A percentile compares a stretch with the other conserved stretches of the same genome.
Evolutionary conservation across 352 stramenopile genomes (phyloP).

Genomic region (Pythium scleroteichum): DNA sequence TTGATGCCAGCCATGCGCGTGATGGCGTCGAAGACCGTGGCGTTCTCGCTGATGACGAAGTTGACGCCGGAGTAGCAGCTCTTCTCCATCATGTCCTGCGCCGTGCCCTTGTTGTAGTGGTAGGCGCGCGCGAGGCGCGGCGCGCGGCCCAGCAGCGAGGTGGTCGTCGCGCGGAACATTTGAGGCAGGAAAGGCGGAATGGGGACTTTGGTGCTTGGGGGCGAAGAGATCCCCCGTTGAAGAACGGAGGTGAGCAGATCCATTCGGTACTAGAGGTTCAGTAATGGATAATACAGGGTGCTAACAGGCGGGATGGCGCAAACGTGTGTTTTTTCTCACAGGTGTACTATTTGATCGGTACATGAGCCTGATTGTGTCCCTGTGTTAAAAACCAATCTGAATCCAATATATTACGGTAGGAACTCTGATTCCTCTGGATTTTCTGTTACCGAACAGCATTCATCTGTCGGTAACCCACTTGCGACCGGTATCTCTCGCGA

Average conservation of each 20-base stretch:
- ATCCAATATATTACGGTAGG: not conserved
- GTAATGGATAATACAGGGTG: slow-evolving; percentile 10
- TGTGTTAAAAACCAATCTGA: not conserved
- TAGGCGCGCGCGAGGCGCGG: slow-evolving; percentile 26
- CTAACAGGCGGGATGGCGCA: not conserved
- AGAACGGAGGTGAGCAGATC: slow-evolving; percentile 26
- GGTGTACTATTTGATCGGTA: not conserved
- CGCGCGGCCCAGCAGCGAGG: slow-evolving; percentile 3
- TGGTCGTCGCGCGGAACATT: slow-evolving; percentile 18
- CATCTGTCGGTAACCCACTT: too few species aligned
- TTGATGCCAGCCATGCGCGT: slow-evolving; percentile 95
- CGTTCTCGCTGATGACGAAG: slow-evolving; percentile 93
- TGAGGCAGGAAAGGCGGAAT: not conserved
- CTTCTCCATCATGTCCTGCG: slow-evolving; percentile 91
- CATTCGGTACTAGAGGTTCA: slow-evolving; percentile 11
- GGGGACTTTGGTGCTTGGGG: slow-evolving; percentile 21
- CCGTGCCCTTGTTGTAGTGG: slow-evolving; percentile 82
- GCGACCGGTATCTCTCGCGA: too few species aligned
- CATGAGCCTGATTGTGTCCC: slow-evolving; percentile 1
- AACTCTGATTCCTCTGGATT: not conserved
- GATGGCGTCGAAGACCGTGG: slow-evolving; percentile 93
- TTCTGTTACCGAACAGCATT: too few species aligned
- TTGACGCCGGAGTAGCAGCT: slow-evolving; percentile 95
- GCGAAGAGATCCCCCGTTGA: slow-evolving; percentile 14
- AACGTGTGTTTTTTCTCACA: not conserved